A percentile compares a stretch with the other conserved stretches of the same genome.
These are phyloP conservation scores for Botryotinia narcissicola DNA, from an alignment of 2,329 filamentous ascomycete species.

Conservation along the genomic window DNA sequence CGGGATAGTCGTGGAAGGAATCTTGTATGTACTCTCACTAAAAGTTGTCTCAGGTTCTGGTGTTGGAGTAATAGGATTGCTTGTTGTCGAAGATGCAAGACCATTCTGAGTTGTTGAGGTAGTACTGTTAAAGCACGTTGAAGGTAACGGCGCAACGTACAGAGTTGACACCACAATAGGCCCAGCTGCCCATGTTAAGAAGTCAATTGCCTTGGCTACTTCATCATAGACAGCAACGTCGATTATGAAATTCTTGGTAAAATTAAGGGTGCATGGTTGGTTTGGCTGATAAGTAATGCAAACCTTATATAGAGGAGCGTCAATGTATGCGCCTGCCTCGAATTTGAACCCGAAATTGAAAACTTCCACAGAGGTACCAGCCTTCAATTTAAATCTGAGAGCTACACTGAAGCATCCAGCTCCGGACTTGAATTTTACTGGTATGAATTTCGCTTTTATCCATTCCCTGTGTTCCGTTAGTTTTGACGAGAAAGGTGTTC, in stretches of 20 bases:
- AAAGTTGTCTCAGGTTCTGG: neutral
- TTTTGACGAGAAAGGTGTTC: neutral
- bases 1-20: neutral
- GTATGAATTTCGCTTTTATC: constrained; percentile 18
- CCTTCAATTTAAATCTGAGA: constrained; percentile 21
- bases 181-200: neutral
- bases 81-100: neutral
- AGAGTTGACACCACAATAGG: neutral
- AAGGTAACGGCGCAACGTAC: neutral
- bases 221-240: constrained; percentile 4
- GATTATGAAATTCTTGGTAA: constrained; percentile 22
- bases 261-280: constrained; percentile 16
- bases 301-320: constrained; percentile 24
- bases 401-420: constrained; percentile 20
- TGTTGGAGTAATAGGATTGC: neutral
- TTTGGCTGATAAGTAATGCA: constrained; percentile 19
- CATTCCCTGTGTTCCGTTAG: neutral
- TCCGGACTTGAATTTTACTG: constrained; percentile 21
- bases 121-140: neutral
- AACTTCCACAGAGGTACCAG: constrained; percentile 12
- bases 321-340: constrained; percentile 24
- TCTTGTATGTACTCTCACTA: neutral
- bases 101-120: neutral
- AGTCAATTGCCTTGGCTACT: neutral
- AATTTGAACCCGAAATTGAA: constrained; percentile 20